Evolutionary conservation across 768 basidiomycete genomes (phyloP), one percentile per base, ranked within the genome.

Genomic region (Phaeotremella skinneri): DNA sequence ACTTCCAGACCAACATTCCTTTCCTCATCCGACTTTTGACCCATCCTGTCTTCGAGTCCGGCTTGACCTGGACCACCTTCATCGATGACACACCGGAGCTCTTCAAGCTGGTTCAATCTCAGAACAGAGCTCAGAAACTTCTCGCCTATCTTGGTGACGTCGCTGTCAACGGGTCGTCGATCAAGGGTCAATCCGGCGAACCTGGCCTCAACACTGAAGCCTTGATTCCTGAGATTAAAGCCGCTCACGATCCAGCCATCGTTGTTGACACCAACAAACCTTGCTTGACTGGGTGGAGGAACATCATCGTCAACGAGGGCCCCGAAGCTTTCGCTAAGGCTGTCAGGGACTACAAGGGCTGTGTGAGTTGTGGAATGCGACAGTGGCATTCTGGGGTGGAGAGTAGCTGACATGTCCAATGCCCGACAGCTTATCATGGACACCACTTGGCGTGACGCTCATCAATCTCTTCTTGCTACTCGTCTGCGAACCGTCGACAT

Each of bases 81-180:
- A 98, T 99, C 78, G 96, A 99, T 72, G 96, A 99, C 78, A 97
- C 94, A 1, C 93, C 91, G n/a, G 92, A 97, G 74, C 85, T 99
- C 63, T 99, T 98, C 86, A 96, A 93, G 79, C 85, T 99, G 56
- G 93, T 99, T 5, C 89, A 91, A 71, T 91, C 88, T 68, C 93
- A 93, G 79, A 99, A 99, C 79, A 89, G 96, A 79, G 96, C 96
- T 2, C 93, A 97, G 79, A 98, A 98, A 78, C 80, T 99, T 55
- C 83, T 99, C 47, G 88, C 91, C 4, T 99, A 98, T 79, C 87
- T 99, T 32, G 96, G 96, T 62, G 96, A 99, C 76, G 83, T 99
- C 42, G 90, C 90, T 51, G 96, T 99, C 80, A 99, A 99, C 72
- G 96, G 96, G 53, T 93, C 90, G 73, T 89, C 89, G 54, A 98